Evolutionary conservation across 176 grass and related monocot species (phyloP), one percentile per base, ranked within the genome.

Genomic region (Coix lacrymajobi): DNA sequence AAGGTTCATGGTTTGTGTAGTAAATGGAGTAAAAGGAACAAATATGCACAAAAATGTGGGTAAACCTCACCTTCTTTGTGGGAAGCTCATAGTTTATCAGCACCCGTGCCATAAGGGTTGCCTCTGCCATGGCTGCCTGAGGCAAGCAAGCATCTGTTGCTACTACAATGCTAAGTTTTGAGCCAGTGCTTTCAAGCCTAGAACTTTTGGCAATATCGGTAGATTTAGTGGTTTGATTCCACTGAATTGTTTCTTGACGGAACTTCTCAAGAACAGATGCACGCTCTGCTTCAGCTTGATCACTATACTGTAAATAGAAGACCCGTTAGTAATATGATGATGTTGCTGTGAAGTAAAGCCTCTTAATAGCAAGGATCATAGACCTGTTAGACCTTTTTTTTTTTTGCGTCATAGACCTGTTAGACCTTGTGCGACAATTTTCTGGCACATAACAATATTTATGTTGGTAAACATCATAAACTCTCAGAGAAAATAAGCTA

Each of bases 1-100:
- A 10, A 65, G 60, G 39, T 78, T 77, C 52, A 68, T 20, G 20
- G 11, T 61, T 58, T 73, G 46, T 15, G 7, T 1, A 61, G 1
- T 38, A 45, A 11, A 46, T 80, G 46, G 41, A 71, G 14, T 22
- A 58, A 43, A 73, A 4, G 46, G 28, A 85, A 62, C 29, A 70
- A 32, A 19, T 65, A 57, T 16, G 29, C 22, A 36, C 40, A 61
- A 71, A 85, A 79, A 17, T 20, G 58, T 85, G 40, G 49, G 11
- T 31, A 11, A 4, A 5, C 5, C 36, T 85, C 72, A 93, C 96
- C 85, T 96, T 98, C 64, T 96, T 98, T 74, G 87, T 89, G 49
- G 96, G 92, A 41, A 96, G 73, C 37, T 95, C 96, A 75, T 93
- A 98, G 58, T 98, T 98, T 78, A 98, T 98, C 13, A 98, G 43